Base-by-base conservation (phyloP, 140 eudicot genomes). In the Artemisia princeps region DNA sequence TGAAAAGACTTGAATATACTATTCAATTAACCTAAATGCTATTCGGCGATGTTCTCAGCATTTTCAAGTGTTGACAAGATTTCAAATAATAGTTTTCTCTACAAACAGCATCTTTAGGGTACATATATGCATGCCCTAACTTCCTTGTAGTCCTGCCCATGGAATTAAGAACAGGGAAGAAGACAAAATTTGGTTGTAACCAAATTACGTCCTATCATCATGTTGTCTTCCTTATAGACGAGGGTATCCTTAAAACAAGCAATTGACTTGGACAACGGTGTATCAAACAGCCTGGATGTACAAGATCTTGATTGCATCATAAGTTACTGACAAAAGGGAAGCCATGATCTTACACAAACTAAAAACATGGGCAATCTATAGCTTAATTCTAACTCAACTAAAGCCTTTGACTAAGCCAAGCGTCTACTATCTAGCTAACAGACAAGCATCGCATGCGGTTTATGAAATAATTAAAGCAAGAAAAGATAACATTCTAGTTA, bases 241-340 rank as follows among this genome's bases (percentile, higher is more conserved):
- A 45, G 13, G 49, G 52, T 61, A 28, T 50, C 69, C 55, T 51
- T 23, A 12, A 61, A 48, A 59, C 19, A 60, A 33, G 5, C 45
- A 50, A 62, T 17, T 20, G 70, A 62, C 62, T 17, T 24, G 33
- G 68, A 26, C 74, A 26, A 59, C 51, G 48, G 51, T 59, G 45
- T 9, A 59, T 24, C 17, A 10, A 44, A 69, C 48, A 69, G 53
- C 46, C 3, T 69, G 11, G 42, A 69, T 37, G 48, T 22, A 22
- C 65, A 69, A 55, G 68, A 70, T 58, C 67, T 70, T 3, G 28
- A 70, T 59, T 46, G 74, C 67, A 58, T 69, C 30, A 13, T 58
- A 45, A 23, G 54, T 37, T 58, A 69, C 46, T 59, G 59, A 42
- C 72, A 54, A 68, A 54, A 40, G 55, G 64, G 9, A 68, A 68